Conservation (phyloP, 257 asterid genomes). For the Gentiana dahurica region DNA sequence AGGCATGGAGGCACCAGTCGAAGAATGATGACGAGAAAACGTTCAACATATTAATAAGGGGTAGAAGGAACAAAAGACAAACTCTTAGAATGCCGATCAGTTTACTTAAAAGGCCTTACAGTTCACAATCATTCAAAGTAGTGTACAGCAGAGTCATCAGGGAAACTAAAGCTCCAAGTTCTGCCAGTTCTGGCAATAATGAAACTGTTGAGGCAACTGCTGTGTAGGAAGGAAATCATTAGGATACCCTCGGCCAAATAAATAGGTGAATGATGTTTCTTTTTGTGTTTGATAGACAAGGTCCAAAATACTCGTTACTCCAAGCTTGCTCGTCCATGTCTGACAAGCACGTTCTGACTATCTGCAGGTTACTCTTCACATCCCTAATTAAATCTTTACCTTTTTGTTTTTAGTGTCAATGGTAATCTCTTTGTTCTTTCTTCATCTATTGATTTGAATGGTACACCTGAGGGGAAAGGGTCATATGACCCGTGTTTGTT, state of each 20-base stretch:
- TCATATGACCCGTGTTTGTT: background rate
- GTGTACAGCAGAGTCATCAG: slow-evolving; percentile 76
- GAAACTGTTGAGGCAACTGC: slow-evolving; percentile 41
- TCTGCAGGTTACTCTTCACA: slow-evolving; percentile 40
- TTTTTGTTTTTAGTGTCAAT: background rate
- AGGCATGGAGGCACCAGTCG: slow-evolving; percentile 29
- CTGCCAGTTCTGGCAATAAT: slow-evolving; percentile 35
- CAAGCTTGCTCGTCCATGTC: slow-evolving; percentile 26
- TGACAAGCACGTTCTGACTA: slow-evolving; percentile 13
- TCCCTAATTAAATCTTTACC: background rate
- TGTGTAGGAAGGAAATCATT: slow-evolving; percentile 22
- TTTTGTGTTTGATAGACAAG: slow-evolving; percentile 16
- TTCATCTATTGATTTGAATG: background rate
- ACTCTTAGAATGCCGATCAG: slow-evolving; percentile 88
- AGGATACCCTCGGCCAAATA: slow-evolving; percentile 10
- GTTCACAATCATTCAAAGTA: slow-evolving; percentile 83
- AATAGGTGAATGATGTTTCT: slow-evolving; percentile 24
- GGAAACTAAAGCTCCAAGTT: slow-evolving; percentile 61
- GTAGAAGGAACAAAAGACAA: slow-evolving; percentile 84
- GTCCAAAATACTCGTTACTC: slow-evolving; percentile 6
- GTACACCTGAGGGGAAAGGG: background rate
- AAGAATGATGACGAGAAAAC: slow-evolving; percentile 53
- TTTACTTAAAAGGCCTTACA: slow-evolving; percentile 74
- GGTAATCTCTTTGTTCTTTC: background rate
- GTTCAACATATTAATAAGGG: slow-evolving; percentile 66